phyloP scores from a whole-genome alignment of 148 eudicot species.

The Rhododendron ovatum region DNA sequence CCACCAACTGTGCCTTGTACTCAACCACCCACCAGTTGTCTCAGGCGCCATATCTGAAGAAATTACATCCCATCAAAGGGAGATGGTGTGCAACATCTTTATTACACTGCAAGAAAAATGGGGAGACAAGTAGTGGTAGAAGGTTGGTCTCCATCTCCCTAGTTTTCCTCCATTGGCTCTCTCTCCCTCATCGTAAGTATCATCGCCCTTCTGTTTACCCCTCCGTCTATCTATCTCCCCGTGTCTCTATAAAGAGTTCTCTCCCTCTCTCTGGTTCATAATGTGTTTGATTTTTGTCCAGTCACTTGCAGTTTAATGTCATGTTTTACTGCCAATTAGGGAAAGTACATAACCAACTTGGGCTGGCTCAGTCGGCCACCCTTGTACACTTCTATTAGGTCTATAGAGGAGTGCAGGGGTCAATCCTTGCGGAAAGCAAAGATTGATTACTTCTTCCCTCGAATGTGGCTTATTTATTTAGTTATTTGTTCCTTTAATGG shows the following conservation, averaged over 20 bases:
- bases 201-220: background rate
- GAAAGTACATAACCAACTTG: background rate
- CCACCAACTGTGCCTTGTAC: background rate
- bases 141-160: conserved; percentile 5
- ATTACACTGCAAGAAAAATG: background rate
- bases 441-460: background rate
- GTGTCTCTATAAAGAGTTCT: no score
- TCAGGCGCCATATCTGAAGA: background rate
- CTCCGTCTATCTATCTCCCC: no score
- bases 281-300: background rate
- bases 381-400: background rate
- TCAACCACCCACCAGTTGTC: background rate
- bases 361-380: background rate
- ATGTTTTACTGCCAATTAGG: background rate
- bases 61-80: background rate
- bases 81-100: background rate
- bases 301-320: background rate
- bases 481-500: background rate
- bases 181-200: background rate
- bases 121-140: background rate
- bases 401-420: background rate
- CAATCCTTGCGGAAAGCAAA: background rate
- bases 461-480: no score
- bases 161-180: background rate
- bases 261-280: background rate